Percentiles rank a stretch among this genome's conserved stretches.
phyloP scores from a whole-genome alignment of 202 grass and related monocot species.

The Cymbopogon flexuosus region DNA sequence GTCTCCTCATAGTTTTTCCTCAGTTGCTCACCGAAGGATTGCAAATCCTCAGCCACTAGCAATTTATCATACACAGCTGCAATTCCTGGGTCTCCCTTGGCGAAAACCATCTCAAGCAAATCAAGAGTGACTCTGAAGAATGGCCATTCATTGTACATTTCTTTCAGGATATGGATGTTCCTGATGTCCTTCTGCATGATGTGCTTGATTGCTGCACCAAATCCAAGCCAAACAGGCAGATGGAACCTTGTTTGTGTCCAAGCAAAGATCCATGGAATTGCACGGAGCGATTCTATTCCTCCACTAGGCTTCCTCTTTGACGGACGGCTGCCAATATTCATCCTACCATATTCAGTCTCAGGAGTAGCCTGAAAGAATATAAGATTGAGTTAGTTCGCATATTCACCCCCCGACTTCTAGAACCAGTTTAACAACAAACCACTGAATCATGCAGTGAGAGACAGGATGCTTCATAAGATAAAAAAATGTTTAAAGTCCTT shows the following conservation, averaged over 20 bases:
- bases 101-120: slow-evolving; percentile 99
- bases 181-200: slow-evolving; percentile 69
- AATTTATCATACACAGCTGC: slow-evolving; percentile 90
- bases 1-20: slow-evolving; percentile 87
- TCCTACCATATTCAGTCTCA: slow-evolving; percentile 95
- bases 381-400: slow-evolving; percentile 17
- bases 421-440: not conserved
- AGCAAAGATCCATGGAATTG: slow-evolving; percentile 99
- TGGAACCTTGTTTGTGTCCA: slow-evolving; percentile 99
- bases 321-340: slow-evolving; percentile 97
- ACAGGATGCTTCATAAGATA: not conserved
- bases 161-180: slow-evolving; percentile 71
- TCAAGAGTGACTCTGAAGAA: slow-evolving; percentile 98
- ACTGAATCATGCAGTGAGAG: not conserved
- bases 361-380: slow-evolving; percentile 73
- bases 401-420: slow-evolving; percentile 6
- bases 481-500: not conserved
- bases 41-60: slow-evolving; percentile 71
- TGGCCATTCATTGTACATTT: slow-evolving; percentile 99
- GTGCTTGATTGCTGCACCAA: slow-evolving; percentile 76
- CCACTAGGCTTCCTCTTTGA: slow-evolving; percentile 95
- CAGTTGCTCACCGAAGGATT: slow-evolving; percentile 67
- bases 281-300: slow-evolving; percentile 91
- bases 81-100: slow-evolving; percentile 96
- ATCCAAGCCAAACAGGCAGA: slow-evolving; percentile 97